Base-by-base conservation (phyloP, 2,329 filamentous ascomycete species). In the Aschersonia sp. region DNA sequence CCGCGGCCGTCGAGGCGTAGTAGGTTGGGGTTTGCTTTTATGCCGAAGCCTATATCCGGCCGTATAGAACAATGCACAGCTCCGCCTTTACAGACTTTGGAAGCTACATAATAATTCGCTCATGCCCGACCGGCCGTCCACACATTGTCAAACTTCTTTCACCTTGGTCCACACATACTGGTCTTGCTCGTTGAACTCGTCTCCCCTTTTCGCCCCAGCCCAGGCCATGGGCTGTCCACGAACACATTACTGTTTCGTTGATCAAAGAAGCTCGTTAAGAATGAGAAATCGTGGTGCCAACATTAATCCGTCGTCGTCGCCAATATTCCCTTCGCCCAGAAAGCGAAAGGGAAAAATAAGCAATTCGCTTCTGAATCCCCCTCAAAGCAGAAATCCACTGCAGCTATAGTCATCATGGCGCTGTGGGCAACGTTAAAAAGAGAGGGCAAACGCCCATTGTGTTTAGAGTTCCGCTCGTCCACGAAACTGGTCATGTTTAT, bases 401-500 rank as follows among this genome's bases (percentile, higher is more conserved):
- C 45, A 35, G 5, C 20, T 38, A 62, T 61, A 58, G 30, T 43
- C 10, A 45, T 45, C 12, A 43, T 41, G 41, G 44, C 46, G 43
- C 45, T 50, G 29, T 52, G 53, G 54, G 48, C 43, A 29, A 32
- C 31, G 12, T n/a, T 51, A 10, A 48, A 41, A 40, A 47, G 52
- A 43, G 48, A 44, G 38, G 48, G 44, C 48, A 58, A 59, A 48
- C 57, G 55, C 35, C 62, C 61, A 2, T 29, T 54, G 12, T 49
- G 61, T 20, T 51, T 65, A 43, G 51, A 57, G 47, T 43, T 59
- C 46, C 59, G 62, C 10, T 63, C 61, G 29, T 65, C 62, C 30
- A 51, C 60, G 45, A 52, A 53, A 7, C 53, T 63, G 29, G 62
- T 65, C 43, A 57, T 64, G 30, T 54, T 58, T 12, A 62, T 60